Base-by-base conservation (phyloP, 176 grass and related monocot species). In the Cenchrus purpureus region DNA sequence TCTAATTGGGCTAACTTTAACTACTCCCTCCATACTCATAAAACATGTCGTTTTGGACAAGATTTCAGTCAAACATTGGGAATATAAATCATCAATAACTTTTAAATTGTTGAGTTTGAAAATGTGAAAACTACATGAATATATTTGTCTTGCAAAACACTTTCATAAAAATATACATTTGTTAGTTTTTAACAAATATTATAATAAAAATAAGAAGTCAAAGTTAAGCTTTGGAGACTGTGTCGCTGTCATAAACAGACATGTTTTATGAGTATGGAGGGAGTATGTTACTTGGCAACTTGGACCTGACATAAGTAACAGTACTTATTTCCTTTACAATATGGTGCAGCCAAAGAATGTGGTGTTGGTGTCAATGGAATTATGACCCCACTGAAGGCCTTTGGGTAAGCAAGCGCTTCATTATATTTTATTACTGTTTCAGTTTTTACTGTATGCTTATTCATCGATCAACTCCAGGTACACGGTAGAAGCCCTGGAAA, bases 401-500 rank as follows among this genome's bases (percentile, higher is more conserved):
- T 99, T 84, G 97, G 97, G 97, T 99, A 84, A 91, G 82, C 60
- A 78, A 83, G 15, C 46, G 40, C 42, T 85, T 57, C 45, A 29
- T 20, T 80, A 72, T 76, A 32, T 48, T 56, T 61, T 10, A 14
- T 74, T 82, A 54, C 15, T 76, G 15, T 87, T 87, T 63, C 12
- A 13, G 31, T 74, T 67, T 74, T 73, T 62, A 20, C 43, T 74
- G 49, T 9, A 62, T 28, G n/a, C 59, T 62, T 68, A 55, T 81
- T n/a, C 7, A 60, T 82, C 68, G 42, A 84, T 75, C 73, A 43
- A 63, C 70, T 84, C 55, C 90, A 99, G 97, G 44, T 99, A 94
- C 82, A 99, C 97, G 19, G 73, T 99, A 67, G 97, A 99, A 86
- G 94, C 89, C 74, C 66, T 96, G 77, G 97, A 99, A 55, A 99